Base-by-base conservation (phyloP, 2,329 filamentous ascomycete species). In the Botrytis sinoallii region DNA sequence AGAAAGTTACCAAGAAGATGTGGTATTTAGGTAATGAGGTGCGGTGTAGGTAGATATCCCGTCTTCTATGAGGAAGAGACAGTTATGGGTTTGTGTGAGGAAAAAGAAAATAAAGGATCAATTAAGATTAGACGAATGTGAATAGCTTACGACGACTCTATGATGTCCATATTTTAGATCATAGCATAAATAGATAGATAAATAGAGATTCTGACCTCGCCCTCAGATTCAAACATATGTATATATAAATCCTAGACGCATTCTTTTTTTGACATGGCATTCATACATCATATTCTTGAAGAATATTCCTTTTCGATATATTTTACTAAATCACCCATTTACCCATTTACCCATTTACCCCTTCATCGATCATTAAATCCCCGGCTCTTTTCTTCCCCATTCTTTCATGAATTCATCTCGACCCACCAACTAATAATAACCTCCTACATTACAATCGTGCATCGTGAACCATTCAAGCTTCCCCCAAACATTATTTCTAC, bases 321-420 rank as follows among this genome's bases (percentile, higher is more conserved):
- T 18, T n/a, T n/a, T 55, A n/a, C 48, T 16, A 6, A 7, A 55
- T 55, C 48, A 20, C 25, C 38, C 38, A 22, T 46, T 20, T 32
- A 20, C 25, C 38, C 38, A 22, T 46, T 20, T 32, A 38, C 2
- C 32, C 32, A 12, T 57, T 68, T 68, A 68, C 66, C 66, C 48
- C 66, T 68, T 68, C 66, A 68, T 68, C 48, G n/a, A 40, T 68
- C 66, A 48, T 42, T 68, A 57, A 57, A 68, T 18, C 16, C 20
- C 35, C 46, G 25, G 64, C 6, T 68, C 8, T 57, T 22, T n/a
- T 29, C 35, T 55, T 68, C 46, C 46, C 14, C 65, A n/a, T 68
- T 40, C 14, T 20, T 44, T 29, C 25, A 29, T 14, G n/a, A 10
- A n/a, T 20, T 38, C 32, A 18, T 42, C 65, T 68, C 65, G 46